Evolutionary conservation across 2,329 filamentous ascomycete genomes (phyloP).

Genomic region (Hymenotorrendiella dingleyae): DNA sequence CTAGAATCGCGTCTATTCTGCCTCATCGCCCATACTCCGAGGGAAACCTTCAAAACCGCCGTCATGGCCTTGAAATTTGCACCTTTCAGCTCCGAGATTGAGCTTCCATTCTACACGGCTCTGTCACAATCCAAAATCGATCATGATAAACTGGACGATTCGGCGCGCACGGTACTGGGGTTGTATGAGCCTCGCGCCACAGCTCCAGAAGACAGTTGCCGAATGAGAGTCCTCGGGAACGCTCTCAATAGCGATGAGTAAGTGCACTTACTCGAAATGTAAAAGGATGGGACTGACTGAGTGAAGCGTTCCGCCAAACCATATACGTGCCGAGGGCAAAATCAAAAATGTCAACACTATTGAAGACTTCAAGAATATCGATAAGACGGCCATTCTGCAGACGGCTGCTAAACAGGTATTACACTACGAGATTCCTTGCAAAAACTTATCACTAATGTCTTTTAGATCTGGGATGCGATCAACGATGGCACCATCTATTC

Average conservation of each 20-base stretch:
- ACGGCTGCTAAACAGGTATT: constrained; percentile 72
- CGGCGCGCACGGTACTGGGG: constrained; percentile 77
- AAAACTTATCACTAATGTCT: too few species aligned
- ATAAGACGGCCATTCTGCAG: constrained; percentile 73
- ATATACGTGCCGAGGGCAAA: constrained; percentile 81
- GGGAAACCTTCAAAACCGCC: background rate
- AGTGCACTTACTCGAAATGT: too few species aligned
- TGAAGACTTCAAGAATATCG: constrained; percentile 81
- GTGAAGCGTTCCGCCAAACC: constrained; percentile 60
- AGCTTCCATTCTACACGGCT: constrained; percentile 88
- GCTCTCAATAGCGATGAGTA: constrained; percentile 80
- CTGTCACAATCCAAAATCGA: constrained; percentile 94
- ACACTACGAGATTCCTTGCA: too few species aligned
- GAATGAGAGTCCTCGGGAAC: constrained; percentile 84
- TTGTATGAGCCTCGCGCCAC: constrained; percentile 77
- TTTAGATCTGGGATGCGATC: constrained; percentile 95
- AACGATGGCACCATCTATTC: constrained; percentile 95
- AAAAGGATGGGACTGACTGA: constrained; percentile 20
- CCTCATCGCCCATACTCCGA: background rate
- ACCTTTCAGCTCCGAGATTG: constrained; percentile 88
- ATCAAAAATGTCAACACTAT: constrained; percentile 96
- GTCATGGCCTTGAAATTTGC: constrained; percentile 62
- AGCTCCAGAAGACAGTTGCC: constrained; percentile 71
- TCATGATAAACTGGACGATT: constrained; percentile 94
- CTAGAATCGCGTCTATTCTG: background rate